Evolutionary conservation across 495 filamentous ascomycete species (phyloP).

Genomic region (Darksidea phi): DNA sequence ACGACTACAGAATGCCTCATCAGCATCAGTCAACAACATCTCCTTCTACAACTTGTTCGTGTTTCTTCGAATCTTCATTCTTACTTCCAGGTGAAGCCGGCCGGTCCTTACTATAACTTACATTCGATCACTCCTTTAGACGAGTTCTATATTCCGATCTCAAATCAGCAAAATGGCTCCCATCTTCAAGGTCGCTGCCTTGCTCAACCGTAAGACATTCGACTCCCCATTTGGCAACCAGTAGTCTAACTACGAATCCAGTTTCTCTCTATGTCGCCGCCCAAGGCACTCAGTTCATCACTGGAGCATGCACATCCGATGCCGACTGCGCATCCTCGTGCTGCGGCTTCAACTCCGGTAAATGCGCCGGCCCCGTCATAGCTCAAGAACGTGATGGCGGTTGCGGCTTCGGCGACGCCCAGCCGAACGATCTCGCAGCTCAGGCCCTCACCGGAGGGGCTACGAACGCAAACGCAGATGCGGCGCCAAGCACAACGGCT

Average conservation of each 20-base stretch:
- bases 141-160: not conserved
- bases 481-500: too few species aligned
- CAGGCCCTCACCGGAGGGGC: slow-evolving; percentile 1
- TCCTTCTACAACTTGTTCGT: slow-evolving; percentile 1
- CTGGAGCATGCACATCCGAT: slow-evolving; percentile 21
- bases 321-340: slow-evolving; percentile 28
- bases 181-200: slow-evolving; percentile 21
- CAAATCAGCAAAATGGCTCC: slow-evolving; percentile 20
- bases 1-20: not conserved
- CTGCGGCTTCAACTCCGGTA: slow-evolving; percentile 29
- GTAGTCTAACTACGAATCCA: slow-evolving; percentile 1
- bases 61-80: slow-evolving; percentile 8
- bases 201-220: slow-evolving; percentile 17
- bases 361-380: slow-evolving; percentile 37
- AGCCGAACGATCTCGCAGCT: slow-evolving; percentile 19
- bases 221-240: not conserved
- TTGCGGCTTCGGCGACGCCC: slow-evolving; percentile 37
- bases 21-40: slow-evolving; percentile 5
- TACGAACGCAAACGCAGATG: not conserved
- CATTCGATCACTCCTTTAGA: slow-evolving; percentile 11
- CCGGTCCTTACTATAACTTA: slow-evolving; percentile 19
- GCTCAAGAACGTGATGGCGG: slow-evolving; percentile 40
- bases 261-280: slow-evolving; percentile 25
- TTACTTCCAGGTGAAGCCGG: slow-evolving; percentile 27
- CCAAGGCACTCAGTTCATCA: slow-evolving; percentile 37